Evolutionary conservation across 108 stramenopile species (phyloP).

Genomic region (Schizochytrium sp.): DNA sequence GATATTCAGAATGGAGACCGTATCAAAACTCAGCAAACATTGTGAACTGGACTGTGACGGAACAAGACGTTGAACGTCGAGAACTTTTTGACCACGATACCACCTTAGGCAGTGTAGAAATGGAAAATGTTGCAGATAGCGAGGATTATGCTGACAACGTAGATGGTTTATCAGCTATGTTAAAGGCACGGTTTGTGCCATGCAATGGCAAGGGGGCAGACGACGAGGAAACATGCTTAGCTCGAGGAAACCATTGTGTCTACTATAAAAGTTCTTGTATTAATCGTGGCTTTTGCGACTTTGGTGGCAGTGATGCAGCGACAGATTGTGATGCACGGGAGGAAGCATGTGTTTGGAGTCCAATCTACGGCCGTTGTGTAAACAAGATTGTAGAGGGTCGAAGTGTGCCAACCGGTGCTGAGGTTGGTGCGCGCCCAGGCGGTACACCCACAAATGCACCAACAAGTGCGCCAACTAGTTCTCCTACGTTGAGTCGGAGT

Average conservation of each 20-base stretch:
- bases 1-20: constrained; percentile 37
- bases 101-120: neutral
- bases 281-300: constrained; percentile 33
- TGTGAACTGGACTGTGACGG: neutral
- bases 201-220: neutral
- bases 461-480: constrained; percentile 1
- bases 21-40: neutral
- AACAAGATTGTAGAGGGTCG: neutral
- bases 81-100: constrained; percentile 49
- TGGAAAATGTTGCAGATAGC: neutral
- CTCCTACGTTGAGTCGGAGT: neutral
- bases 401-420: neutral
- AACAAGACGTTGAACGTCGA: neutral
- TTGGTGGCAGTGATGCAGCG: neutral
- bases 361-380: neutral
- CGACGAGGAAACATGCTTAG: neutral
- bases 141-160: neutral
- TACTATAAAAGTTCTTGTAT: neutral
- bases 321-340: neutral
- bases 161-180: neutral
- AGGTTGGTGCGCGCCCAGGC: neutral
- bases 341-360: constrained; percentile 31
- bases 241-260: constrained; percentile 7
- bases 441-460: neutral
- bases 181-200: constrained; percentile 18